These are phyloP conservation scores for Neurospora sp. DNA, from an alignment of 495 filamentous ascomycete genomes.

Conservation along the genomic window DNA sequence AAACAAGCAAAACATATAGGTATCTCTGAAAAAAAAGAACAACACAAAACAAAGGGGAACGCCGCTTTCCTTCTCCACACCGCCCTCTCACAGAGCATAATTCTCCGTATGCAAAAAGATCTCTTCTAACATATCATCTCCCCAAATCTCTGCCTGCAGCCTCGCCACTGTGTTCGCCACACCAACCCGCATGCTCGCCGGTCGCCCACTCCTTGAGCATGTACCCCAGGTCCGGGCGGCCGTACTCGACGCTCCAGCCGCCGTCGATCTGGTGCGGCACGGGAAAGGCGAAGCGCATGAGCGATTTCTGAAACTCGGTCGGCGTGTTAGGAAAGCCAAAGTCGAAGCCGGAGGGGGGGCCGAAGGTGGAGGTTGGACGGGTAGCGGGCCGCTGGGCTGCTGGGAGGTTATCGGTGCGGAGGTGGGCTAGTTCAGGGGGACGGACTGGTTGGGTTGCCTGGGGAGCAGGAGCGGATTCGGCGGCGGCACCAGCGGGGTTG, in stretches of 20 bases:
- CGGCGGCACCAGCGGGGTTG: not conserved
- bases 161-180: conserved; percentile 74
- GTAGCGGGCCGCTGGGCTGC: conserved; percentile 8
- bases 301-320: conserved; percentile 67
- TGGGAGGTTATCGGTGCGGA: conserved; percentile 35
- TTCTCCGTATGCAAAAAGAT: conserved; percentile 94
- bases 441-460: conserved; percentile 12
- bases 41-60: not conserved
- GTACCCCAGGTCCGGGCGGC: conserved; percentile 75
- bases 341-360: conserved; percentile 49
- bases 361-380: conserved; percentile 34
- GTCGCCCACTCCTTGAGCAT: conserved; percentile 78
- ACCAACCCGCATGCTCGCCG: conserved; percentile 75
- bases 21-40: not conserved
- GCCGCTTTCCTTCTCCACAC: not conserved
- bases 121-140: conserved; percentile 68
- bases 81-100: conserved; percentile 56
- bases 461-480: not conserved
- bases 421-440: conserved; percentile 42
- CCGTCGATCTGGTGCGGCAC: conserved; percentile 56
- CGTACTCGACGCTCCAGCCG: conserved; percentile 86
- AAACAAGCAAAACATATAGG: not conserved
- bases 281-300: conserved; percentile 80
- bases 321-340: conserved; percentile 69
- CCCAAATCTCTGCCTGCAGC: conserved; percentile 74